Evolutionary conservation across 2,329 filamentous ascomycete species (phyloP).

Genomic region (Xylaria sp.): DNA sequence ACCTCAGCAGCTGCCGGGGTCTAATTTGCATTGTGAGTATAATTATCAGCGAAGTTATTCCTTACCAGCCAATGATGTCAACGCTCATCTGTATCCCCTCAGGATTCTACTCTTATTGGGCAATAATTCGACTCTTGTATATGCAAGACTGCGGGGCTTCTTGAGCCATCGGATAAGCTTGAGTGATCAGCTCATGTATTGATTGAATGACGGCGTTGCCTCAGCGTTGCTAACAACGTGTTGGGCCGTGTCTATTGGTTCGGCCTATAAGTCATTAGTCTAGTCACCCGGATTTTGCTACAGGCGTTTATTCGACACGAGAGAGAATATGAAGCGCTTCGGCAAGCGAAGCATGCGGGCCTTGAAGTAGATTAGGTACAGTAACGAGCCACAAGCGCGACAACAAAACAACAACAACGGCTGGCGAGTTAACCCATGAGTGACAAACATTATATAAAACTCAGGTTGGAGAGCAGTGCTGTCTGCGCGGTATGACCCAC

Average conservation of each 20-base stretch:
- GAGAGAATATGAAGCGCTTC: background rate
- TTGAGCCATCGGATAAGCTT: constrained; percentile 23
- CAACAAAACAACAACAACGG: background rate
- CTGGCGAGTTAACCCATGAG: background rate
- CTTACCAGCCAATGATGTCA: constrained; percentile 19
- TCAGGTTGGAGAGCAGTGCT: background rate
- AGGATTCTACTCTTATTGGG: constrained; percentile 23
- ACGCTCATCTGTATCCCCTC: constrained; percentile 2
- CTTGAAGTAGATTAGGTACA: background rate
- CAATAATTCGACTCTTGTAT: constrained; percentile 7
- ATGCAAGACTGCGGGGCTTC: constrained; percentile 28
- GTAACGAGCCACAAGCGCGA: background rate
- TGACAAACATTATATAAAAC: constrained; percentile 6
- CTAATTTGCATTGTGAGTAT: constrained; percentile 12
- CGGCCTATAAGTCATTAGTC: constrained; percentile 13
- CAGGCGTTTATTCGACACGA: background rate
- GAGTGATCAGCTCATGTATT: constrained; percentile 18
- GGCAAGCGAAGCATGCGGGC: background rate
- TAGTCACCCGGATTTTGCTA: constrained; percentile 6
- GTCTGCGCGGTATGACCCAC: constrained; percentile 23
- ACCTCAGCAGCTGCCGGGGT: background rate
- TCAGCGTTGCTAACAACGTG: background rate
- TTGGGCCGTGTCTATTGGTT: constrained; percentile 10
- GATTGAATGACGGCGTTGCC: constrained; percentile 15
- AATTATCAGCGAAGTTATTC: constrained; percentile 2